Percentiles rank a stretch among this genome's conserved stretches.
Evolutionary conservation across 495 filamentous ascomycete species (phyloP).

Genomic region (Hapsidospora chrysogenum): DNA sequence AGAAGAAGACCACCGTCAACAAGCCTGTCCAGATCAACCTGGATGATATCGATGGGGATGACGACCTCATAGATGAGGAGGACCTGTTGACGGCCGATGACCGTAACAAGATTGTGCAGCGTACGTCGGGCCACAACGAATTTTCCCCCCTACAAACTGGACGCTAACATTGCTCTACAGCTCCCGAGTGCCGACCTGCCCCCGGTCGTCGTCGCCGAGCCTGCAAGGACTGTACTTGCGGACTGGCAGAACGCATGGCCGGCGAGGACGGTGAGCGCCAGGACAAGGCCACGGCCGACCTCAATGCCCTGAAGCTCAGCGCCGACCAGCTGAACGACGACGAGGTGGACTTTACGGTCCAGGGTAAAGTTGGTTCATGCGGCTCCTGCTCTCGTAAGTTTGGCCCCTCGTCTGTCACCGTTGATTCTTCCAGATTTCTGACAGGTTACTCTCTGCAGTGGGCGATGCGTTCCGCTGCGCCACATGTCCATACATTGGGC

Average conservation of each 20-base stretch:
- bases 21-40: slow-evolving; percentile 30
- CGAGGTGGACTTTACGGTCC: slow-evolving; percentile 88
- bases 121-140: slow-evolving; percentile 37
- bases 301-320: slow-evolving; percentile 51
- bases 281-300: slow-evolving; percentile 30
- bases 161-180: too few relatives aligned
- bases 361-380: slow-evolving; percentile 87
- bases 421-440: too few relatives aligned
- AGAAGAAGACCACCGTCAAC: slow-evolving; percentile 32
- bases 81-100: slow-evolving; percentile 71
- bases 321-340: slow-evolving; percentile 48
- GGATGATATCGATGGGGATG: slow-evolving; percentile 54
- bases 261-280: slow-evolving; percentile 64
- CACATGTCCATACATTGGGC: slow-evolving; percentile 77
- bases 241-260: slow-evolving; percentile 60
- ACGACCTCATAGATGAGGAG: slow-evolving; percentile 84
- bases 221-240: slow-evolving; percentile 97
- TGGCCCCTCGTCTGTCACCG: too few relatives aligned
- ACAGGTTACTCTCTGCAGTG: too few relatives aligned
- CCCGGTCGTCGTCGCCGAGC: slow-evolving; percentile 73
- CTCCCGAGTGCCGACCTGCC: slow-evolving; percentile 69
- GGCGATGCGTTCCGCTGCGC: slow-evolving; percentile 74
- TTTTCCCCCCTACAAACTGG: slow-evolving; percentile 3
- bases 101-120: slow-evolving; percentile 42
- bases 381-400: slow-evolving; percentile 78